A percentile compares a stretch with the other conserved stretches of the same genome.
phyloP scores from a whole-genome alignment of 768 basidiomycete genomes.

The Chlorophyllum brunneum region DNA sequence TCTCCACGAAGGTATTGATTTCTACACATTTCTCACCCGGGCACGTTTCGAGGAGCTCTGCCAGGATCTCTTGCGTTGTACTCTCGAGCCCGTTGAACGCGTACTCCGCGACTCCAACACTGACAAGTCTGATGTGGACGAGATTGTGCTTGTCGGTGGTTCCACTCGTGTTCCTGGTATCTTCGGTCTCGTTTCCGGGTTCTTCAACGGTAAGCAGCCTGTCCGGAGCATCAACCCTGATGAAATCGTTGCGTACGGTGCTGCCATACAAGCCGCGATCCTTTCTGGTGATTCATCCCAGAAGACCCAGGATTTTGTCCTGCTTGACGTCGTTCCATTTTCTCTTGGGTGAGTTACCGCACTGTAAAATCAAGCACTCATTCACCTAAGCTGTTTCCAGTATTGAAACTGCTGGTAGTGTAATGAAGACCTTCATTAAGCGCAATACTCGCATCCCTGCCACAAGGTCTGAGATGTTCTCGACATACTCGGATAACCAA shows the following conservation, averaged over 20 bases:
- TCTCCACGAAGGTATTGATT: slow-evolving; percentile 95
- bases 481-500: slow-evolving; percentile 99
- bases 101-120: slow-evolving; percentile 98
- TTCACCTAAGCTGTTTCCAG: too few species aligned
- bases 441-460: slow-evolving; percentile 98
- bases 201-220: slow-evolving; percentile 98
- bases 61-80: slow-evolving; percentile 91
- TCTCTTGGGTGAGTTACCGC: slow-evolving; percentile 53
- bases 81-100: slow-evolving; percentile 95
- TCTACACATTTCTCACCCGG: slow-evolving; percentile 98
- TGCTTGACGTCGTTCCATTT: slow-evolving; percentile 90
- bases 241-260: slow-evolving; percentile 99
- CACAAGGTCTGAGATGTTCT: slow-evolving; percentile 98
- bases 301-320: slow-evolving; percentile 93
- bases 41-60: slow-evolving; percentile 97
- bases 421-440: slow-evolving; percentile 98
- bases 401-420: slow-evolving; percentile 99
- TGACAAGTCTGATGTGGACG: slow-evolving; percentile 92
- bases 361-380: too few species aligned
- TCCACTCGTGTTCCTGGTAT: slow-evolving; percentile 98
- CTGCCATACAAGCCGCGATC: slow-evolving; percentile 97
- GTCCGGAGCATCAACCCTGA: slow-evolving; percentile 99
- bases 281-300: slow-evolving; percentile 97
- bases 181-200: slow-evolving; percentile 95
- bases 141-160: slow-evolving; percentile 97